These are phyloP conservation scores for Noccaea bulbosa DNA, from an alignment of 345 rosid species.

Conservation along the genomic window DNA sequence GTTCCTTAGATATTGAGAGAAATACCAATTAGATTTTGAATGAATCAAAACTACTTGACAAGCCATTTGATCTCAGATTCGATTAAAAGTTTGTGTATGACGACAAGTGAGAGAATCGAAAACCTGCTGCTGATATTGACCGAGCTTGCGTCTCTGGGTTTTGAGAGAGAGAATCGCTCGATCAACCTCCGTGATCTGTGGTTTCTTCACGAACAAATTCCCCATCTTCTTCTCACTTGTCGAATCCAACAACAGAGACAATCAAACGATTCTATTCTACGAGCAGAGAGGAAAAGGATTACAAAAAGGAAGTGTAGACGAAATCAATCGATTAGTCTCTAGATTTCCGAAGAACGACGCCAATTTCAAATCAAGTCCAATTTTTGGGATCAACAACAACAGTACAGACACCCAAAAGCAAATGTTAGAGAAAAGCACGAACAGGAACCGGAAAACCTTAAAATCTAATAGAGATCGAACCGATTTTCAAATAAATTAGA, in stretches of 20 bases:
- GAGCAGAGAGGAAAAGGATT: not conserved
- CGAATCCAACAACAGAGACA: not conserved
- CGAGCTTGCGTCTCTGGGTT: conserved; percentile 96
- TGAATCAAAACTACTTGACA: conserved; percentile 4
- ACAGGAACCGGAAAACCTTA: conserved; percentile 6
- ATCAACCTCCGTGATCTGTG: conserved; percentile 95
- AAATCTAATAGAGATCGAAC: conserved; percentile 11
- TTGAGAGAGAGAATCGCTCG: conserved; percentile 95
- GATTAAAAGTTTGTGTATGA: conserved; percentile 3
- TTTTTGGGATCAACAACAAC: conserved; percentile 18
- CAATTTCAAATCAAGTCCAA: conserved; percentile 31
- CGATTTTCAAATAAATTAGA: not conserved
- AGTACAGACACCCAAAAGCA: not conserved
- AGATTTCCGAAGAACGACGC: not conserved
- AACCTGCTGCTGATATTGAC: conserved; percentile 85
- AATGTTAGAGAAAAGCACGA: not conserved
- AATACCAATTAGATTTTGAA: too few relatives aligned
- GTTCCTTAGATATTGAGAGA: too few relatives aligned
- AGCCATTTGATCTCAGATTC: conserved; percentile 7
- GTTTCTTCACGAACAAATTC: conserved; percentile 92
- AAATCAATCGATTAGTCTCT: conserved; percentile 9
- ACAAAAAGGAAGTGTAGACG: not conserved
- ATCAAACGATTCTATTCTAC: not conserved
- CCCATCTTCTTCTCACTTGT: conserved; percentile 56
- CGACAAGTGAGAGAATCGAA: conserved; percentile 16